These are phyloP conservation scores for Carpinus fangiana DNA, from an alignment of 306 rosid genomes.

Conservation along the genomic window DNA sequence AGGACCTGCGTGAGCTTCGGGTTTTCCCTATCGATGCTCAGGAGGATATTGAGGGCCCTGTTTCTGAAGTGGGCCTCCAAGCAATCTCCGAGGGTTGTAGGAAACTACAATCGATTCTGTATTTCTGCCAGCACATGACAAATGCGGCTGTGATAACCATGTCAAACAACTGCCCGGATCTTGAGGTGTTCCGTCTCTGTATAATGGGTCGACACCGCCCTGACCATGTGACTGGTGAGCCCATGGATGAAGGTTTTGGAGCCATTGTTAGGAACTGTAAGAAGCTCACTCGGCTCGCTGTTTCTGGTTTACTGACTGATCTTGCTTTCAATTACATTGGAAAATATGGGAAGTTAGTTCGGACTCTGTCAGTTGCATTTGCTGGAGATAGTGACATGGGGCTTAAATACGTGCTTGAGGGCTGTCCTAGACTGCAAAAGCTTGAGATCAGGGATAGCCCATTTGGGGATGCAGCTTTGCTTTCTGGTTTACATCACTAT, in stretches of 20 bases:
- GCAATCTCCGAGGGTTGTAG: conserved; percentile 90
- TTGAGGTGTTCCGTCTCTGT: conserved; percentile 81
- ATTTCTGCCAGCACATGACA: conserved; percentile 80
- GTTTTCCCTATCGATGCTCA: conserved; percentile 62
- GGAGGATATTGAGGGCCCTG: conserved; percentile 71
- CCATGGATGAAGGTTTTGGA: conserved; percentile 94
- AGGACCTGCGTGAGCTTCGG: conserved; percentile 72
- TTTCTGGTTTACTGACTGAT: conserved; percentile 83
- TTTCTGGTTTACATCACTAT: conserved; percentile 72
- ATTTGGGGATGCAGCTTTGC: conserved; percentile 74
- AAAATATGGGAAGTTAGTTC: conserved; percentile 62
- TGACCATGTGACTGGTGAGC: conserved; percentile 54
- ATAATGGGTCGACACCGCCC: conserved; percentile 72
- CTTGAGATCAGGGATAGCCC: conserved; percentile 92
- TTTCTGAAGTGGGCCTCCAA: conserved; percentile 74
- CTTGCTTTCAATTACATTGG: conserved; percentile 71
- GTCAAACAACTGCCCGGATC: conserved; percentile 84
- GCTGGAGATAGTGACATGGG: conserved; percentile 73
- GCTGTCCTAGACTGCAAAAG: conserved; percentile 75
- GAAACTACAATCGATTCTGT: conserved; percentile 68
- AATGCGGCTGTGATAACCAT: conserved; percentile 86
- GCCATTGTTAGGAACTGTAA: conserved; percentile 90
- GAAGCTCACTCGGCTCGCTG: conserved; percentile 87
- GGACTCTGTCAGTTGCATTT: conserved; percentile 87
- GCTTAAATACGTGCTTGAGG: conserved; percentile 67